These are phyloP conservation scores for Powellomyces hirtus DNA, from an alignment of 192 early-diverging fungal genomes.

Conservation along the genomic window DNA sequence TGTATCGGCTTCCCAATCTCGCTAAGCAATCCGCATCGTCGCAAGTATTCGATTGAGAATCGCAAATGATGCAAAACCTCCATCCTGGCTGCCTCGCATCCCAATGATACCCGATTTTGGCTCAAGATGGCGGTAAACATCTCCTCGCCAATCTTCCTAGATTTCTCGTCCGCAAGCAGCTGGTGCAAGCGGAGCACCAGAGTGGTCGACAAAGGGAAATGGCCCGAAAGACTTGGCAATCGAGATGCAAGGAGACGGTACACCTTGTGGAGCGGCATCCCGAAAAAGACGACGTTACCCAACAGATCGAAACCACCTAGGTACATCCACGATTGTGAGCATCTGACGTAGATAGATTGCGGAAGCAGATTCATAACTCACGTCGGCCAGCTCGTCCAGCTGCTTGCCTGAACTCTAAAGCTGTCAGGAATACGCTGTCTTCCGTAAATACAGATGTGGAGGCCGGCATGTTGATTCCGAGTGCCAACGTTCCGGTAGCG, in stretches of 20 bases:
- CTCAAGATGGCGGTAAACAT: background rate
- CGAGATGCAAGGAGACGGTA: slow-evolving; percentile 35
- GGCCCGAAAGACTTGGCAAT: slow-evolving; percentile 34
- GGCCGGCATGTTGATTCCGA: slow-evolving; percentile 51
- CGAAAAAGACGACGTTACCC: slow-evolving; percentile 46
- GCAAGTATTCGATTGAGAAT: slow-evolving; percentile 47
- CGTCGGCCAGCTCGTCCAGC: slow-evolving; percentile 37
- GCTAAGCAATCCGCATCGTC: slow-evolving; percentile 25
- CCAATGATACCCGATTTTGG: background rate
- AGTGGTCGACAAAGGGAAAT: slow-evolving; percentile 45
- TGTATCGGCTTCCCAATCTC: slow-evolving; percentile 14
- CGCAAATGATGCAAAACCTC: slow-evolving; percentile 40
- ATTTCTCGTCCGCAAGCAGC: slow-evolving; percentile 26
- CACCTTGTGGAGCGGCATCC: slow-evolving; percentile 35
- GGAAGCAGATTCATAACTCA: no score
- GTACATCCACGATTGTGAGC: no score
- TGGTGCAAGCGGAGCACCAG: slow-evolving; percentile 35
- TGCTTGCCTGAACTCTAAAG: slow-evolving; percentile 41
- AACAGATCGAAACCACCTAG: slow-evolving; percentile 43
- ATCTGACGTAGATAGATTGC: no score
- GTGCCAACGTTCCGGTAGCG: slow-evolving; percentile 41
- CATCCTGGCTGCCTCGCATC: background rate
- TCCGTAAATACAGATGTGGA: slow-evolving; percentile 39
- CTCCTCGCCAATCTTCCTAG: background rate
- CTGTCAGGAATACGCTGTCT: slow-evolving; percentile 39